Evolutionary conservation across 108 stramenopile species (phyloP).

Genomic region (Nitzschia palea): DNA sequence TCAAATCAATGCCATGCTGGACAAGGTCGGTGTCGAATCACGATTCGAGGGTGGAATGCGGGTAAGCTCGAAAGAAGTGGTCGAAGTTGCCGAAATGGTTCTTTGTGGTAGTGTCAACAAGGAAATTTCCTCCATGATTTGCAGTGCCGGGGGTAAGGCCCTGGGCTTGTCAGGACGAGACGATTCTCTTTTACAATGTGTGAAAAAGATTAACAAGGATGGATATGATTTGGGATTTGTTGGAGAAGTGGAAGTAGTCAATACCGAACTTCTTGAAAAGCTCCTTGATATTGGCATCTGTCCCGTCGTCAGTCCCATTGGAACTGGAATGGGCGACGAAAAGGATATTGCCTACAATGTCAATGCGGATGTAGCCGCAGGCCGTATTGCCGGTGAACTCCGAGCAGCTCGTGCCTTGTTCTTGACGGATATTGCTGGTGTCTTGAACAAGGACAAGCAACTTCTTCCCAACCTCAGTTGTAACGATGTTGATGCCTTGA

Average conservation of each 20-base stretch:
- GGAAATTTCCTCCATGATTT: slow-evolving; percentile 80
- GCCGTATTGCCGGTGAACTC: slow-evolving; percentile 90
- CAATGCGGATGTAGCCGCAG: slow-evolving; percentile 98
- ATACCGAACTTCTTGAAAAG: slow-evolving; percentile 68
- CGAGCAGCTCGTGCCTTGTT: slow-evolving; percentile 87
- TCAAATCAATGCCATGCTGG: slow-evolving; percentile 87
- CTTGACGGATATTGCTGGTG: slow-evolving; percentile 96
- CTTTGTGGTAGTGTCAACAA: slow-evolving; percentile 95
- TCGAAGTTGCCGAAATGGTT: slow-evolving; percentile 97
- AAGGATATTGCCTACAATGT: slow-evolving; percentile 86
- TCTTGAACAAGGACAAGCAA: slow-evolving; percentile 89
- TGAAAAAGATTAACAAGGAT: slow-evolving; percentile 62
- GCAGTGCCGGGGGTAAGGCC: slow-evolving; percentile 82
- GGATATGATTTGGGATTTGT: slow-evolving; percentile 86
- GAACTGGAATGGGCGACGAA: slow-evolving; percentile 77
- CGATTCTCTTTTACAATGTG: slow-evolving; percentile 81
- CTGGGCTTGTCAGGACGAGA: slow-evolving; percentile 92
- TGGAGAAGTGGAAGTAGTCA: slow-evolving; percentile 87
- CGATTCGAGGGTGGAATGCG: slow-evolving; percentile 89
- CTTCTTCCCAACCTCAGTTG: slow-evolving; percentile 68
- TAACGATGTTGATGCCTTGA: slow-evolving; percentile 73
- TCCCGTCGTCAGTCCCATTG: slow-evolving; percentile 96
- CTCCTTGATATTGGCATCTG: slow-evolving; percentile 81
- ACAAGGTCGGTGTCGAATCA: slow-evolving; percentile 79
- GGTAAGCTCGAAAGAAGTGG: slow-evolving; percentile 84